phyloP scores from a whole-genome alignment of 1,139 yeast species.

The Zygoascus sp. region DNA sequence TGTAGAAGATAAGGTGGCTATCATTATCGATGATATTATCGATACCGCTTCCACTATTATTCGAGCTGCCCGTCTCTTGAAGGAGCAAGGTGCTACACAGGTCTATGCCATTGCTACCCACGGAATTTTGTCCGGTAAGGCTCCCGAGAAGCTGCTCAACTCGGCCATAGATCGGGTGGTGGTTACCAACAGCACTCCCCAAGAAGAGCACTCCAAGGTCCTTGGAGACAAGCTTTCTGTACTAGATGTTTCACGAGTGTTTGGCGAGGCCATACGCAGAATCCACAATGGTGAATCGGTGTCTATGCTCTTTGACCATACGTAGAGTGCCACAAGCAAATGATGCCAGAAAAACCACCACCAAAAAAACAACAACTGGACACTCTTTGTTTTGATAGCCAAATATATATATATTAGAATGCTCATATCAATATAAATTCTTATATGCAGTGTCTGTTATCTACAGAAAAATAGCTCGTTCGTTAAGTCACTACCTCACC shows the following conservation, averaged over 20 bases:
- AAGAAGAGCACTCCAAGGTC: conserved; percentile 47
- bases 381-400: no score
- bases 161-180: conserved; percentile 78
- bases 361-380: no score
- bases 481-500: no score
- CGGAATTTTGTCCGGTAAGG: conserved; percentile 91
- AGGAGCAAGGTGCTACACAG: conserved; percentile 85
- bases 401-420: background rate
- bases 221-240: conserved; percentile 70
- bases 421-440: background rate
- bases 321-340: no score
- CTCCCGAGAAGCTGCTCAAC: conserved; percentile 62
- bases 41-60: conserved; percentile 93
- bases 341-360: no score
- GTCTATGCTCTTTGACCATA: conserved; percentile 83
- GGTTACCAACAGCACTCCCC: conserved; percentile 94
- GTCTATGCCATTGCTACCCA: conserved; percentile 90
- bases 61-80: conserved; percentile 83
- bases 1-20: conserved; percentile 76
- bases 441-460: background rate
- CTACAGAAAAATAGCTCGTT: background rate
- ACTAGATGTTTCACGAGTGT: conserved; percentile 78
- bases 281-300: conserved; percentile 97
- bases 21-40: conserved; percentile 85
- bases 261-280: conserved; percentile 92